Conservation (phyloP, 1,284 basidiomycete genomes). For the Ceratobasidium sp. region DNA sequence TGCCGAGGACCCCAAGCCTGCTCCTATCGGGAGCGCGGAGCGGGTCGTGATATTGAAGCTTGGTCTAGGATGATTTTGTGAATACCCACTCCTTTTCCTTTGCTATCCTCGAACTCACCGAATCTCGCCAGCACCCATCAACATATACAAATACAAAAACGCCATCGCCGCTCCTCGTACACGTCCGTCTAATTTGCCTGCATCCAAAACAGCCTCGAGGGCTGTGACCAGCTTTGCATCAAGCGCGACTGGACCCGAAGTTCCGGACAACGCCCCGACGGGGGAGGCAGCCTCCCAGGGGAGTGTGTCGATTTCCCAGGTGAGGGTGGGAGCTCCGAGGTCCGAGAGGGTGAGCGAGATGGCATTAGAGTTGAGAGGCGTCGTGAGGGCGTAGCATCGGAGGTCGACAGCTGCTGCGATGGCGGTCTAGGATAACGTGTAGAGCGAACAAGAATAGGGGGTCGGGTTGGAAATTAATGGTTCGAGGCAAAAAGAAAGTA, state of each 20-base stretch:
- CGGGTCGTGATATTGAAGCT: slow-evolving; percentile 84
- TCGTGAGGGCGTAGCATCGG: slow-evolving; percentile 89
- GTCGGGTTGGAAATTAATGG: slow-evolving; percentile 21
- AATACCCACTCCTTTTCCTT: neutral
- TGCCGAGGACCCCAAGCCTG: slow-evolving; percentile 96
- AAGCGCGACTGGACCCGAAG: slow-evolving; percentile 68
- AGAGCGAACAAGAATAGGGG: neutral
- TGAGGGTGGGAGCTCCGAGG: slow-evolving; percentile 73
- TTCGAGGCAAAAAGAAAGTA: too few species aligned
- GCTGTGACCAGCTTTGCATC: slow-evolving; percentile 75
- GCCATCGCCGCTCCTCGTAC: slow-evolving; percentile 66
- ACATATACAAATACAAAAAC: slow-evolving; percentile 96
- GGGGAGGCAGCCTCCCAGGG: slow-evolving; percentile 83
- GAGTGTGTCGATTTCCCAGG: slow-evolving; percentile 82
- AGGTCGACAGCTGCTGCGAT: slow-evolving; percentile 95
- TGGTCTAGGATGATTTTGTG: slow-evolving; percentile 65
- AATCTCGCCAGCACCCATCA: slow-evolving; percentile 55
- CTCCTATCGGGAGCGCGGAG: slow-evolving; percentile 97
- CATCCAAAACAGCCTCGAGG: slow-evolving; percentile 56
- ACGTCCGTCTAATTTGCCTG: slow-evolving; percentile 42
- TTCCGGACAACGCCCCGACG: slow-evolving; percentile 54
- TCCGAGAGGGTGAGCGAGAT: slow-evolving; percentile 87
- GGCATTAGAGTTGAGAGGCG: slow-evolving; percentile 63
- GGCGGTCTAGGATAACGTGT: slow-evolving; percentile 68
- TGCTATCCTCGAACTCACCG: slow-evolving; percentile 42